Evolutionary conservation across 352 stramenopile species (phyloP), one percentile per base, ranked within the genome.

Genomic region (Thalassiosira hispida): DNA sequence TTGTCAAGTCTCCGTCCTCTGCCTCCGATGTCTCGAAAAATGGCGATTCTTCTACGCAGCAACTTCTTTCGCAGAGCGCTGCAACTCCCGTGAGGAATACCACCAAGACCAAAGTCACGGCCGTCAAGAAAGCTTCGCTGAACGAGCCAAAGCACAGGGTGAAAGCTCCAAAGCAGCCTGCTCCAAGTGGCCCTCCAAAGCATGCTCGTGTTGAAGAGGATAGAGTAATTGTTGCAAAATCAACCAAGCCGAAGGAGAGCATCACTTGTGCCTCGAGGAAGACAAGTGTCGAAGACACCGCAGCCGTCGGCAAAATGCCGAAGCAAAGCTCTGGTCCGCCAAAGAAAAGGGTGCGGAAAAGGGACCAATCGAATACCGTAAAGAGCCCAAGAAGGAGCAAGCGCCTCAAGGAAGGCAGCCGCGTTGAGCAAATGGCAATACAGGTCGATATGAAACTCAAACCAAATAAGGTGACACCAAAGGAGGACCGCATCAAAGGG

Each of bases 361-460:
- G 68, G 47, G 11, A 38, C 27, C 68, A 70, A 53, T 57, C 29
- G 49, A 55, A 70, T 49, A 25, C 33, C 22, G 14, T 33, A 20
- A 77, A 46, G 1, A 77, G 29, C 20, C 46, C 68, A 29, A 70
- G 68, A 49, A 31, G 68, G 35, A 77, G 68, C 61, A 77, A 77
- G 38, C 68, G 68, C 31, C 44, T 63, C 2, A 70, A 70, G 23
- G 57, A 77, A 70, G 27, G 29, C 22, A 70, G 42, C 64, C 68
- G 68, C 4, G 29, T 25, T 2, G 46, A 64, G 51, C 18, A 61
- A 22, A 67, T 49, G 46, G 42, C 55, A 4, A 16, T 55, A 46
- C 23, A 23, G 1, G 31, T 23, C 6, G 55, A 63, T 47, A 20
- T 20, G 23, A 44, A 38, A 52, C 23, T 22, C n/a, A 44, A 38